phyloP scores from a whole-genome alignment of 495 filamentous ascomycete species.

The Penicillium lagena region DNA sequence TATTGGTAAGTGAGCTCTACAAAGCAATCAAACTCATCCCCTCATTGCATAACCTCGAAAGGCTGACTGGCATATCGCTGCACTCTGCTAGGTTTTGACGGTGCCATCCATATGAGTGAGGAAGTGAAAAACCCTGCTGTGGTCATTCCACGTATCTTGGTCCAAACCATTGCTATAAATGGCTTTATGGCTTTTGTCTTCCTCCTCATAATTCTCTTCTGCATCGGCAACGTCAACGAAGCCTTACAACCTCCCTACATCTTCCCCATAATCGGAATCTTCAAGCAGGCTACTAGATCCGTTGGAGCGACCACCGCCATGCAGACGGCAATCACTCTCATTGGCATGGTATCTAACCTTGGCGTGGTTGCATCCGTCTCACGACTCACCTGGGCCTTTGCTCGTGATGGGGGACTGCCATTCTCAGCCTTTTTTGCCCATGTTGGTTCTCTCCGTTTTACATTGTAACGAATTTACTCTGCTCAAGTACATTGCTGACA shows the following conservation, averaged over 20 bases:
- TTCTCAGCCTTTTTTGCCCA: slow-evolving; percentile 40
- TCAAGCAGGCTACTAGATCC: slow-evolving; percentile 15
- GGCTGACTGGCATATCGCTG: not conserved
- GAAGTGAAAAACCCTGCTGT: slow-evolving; percentile 32
- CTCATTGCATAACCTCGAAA: too few species aligned
- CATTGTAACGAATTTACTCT: slow-evolving; percentile 12
- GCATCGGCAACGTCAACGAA: slow-evolving; percentile 27
- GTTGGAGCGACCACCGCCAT: slow-evolving; percentile 18
- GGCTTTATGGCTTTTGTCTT: slow-evolving; percentile 32
- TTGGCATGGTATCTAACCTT: slow-evolving; percentile 14
- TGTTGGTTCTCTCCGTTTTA: slow-evolving; percentile 28
- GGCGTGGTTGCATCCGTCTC: slow-evolving; percentile 37
- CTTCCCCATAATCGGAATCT: slow-evolving; percentile 22
- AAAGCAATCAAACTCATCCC: too few species aligned
- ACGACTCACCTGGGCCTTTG: slow-evolving; percentile 50
- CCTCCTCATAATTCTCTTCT: slow-evolving; percentile 29
- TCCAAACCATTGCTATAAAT: slow-evolving; percentile 27
- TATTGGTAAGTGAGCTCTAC: slow-evolving; percentile 11
- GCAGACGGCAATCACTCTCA: slow-evolving; percentile 12
- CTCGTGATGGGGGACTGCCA: slow-evolving; percentile 45
- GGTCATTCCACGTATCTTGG: slow-evolving; percentile 24
- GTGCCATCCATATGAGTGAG: slow-evolving; percentile 27
- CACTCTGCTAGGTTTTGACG: slow-evolving; percentile 14
- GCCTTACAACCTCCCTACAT: slow-evolving; percentile 19
- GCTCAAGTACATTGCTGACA: not conserved